Evolutionary conservation across 202 grass and related monocot species (phyloP), one percentile per base, ranked within the genome.

Genomic region (Sporobolus alterniflorus): DNA sequence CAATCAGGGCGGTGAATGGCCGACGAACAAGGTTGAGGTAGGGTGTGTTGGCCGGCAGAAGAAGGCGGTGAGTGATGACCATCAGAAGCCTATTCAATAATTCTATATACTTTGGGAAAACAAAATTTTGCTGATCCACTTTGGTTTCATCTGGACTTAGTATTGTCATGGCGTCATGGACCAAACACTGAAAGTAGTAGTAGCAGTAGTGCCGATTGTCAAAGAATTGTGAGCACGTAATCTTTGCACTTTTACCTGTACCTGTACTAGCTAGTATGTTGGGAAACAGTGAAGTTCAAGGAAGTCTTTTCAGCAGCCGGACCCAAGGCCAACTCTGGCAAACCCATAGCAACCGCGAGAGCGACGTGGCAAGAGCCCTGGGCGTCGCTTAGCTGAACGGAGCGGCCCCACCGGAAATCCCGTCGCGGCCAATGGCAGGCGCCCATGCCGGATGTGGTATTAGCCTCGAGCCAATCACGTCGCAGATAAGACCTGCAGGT

Each of bases 401-500:
- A 5, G 16, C 11, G 72, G 72, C 39, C 76, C 88, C 57, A 82
- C 78, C 6, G 26, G 63, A 77, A 90, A 90, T 90, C 88, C 77
- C n/a, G 12, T 69, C 21, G 0, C 24, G 33, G 30, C 88, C 88
- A 86, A 90, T 90, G 39, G 7, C 24, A 82, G 56, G 48, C 48
- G 14, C 56, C 10, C 40, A 2, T 2, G 20, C 60, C 49, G 83
- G 88, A 86, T 86, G 83, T 9, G 24, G 26, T 49, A 26, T 65
- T 22, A 28, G 24, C 18, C 24, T 2, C 9, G 13, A 8, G 3
- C 83, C 88, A 90, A 90, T 90, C 73, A 61, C 48, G 32, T 66
- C 57, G 59, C 66, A 78, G 78, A 90, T 90, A 86, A 86, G 81
- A 76, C 56, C 74, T 76, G 77, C 69, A 60, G 36, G 69, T 81